Percentiles rank a stretch among this genome's conserved stretches.
Conservation (phyloP, 164 flowering plant genomes). For the Magnolia officinalis region DNA sequence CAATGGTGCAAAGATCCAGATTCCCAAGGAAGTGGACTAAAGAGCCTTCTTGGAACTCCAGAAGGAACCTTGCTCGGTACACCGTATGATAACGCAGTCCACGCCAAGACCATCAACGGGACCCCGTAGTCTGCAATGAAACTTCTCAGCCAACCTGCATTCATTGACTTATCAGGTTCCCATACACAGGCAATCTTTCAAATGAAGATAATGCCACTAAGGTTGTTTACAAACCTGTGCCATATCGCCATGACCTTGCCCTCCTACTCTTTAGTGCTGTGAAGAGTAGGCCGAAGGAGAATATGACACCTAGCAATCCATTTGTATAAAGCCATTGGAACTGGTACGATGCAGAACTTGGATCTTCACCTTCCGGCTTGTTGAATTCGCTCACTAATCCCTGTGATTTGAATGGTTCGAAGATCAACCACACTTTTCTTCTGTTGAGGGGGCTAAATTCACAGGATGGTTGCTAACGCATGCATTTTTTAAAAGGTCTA, state of each 20-base stretch:
- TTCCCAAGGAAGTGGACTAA: constrained; percentile 46
- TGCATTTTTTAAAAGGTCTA: too few relatives aligned
- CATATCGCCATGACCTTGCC: constrained; percentile 62
- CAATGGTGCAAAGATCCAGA: constrained; percentile 38
- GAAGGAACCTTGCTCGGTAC: constrained; percentile 41
- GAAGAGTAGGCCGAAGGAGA: constrained; percentile 48
- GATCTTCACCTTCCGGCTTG: constrained; percentile 24
- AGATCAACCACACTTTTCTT: too few relatives aligned
- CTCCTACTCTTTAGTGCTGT: constrained; percentile 57
- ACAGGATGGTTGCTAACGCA: too few relatives aligned
- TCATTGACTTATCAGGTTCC: too few relatives aligned
- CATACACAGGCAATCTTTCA: too few relatives aligned
- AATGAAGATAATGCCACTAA: too few relatives aligned
- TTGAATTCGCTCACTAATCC: constrained; percentile 45
- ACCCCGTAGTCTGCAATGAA: constrained; percentile 60
- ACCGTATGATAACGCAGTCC: constrained; percentile 48
- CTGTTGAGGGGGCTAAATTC: too few relatives aligned
- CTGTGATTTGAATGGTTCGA: constrained; percentile 17
- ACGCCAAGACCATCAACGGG: constrained; percentile 44
- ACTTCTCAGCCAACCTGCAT: constrained; percentile 34
- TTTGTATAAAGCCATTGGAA: constrained; percentile 53
- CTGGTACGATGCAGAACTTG: constrained; percentile 15
- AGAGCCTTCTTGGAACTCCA: constrained; percentile 55
- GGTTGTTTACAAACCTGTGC: constrained; percentile 9
- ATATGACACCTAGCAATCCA: constrained; percentile 45